A percentile compares a stretch with the other conserved stretches of the same genome.
Conservation (phyloP, 2,329 filamentous ascomycete genomes). For the Diatrype stigma region DNA sequence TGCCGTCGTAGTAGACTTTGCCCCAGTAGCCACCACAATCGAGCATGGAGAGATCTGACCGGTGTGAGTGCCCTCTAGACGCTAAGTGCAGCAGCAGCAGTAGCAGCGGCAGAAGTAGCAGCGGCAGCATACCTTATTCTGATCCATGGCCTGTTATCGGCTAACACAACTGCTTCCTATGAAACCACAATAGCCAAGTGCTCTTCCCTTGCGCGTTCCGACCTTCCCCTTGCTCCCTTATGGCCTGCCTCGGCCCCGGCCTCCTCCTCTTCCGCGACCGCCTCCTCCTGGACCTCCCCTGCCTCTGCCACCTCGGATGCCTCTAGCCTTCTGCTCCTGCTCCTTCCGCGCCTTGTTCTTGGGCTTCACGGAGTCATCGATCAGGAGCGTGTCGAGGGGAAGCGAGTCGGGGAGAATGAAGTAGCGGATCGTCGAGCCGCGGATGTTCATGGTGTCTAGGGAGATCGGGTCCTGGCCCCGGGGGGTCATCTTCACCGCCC, state of each 20-base stretch:
- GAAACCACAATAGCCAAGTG: background rate
- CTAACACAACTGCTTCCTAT: too few species aligned
- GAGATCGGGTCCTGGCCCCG: conserved; percentile 82
- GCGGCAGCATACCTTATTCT: too few species aligned
- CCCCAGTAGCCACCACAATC: conserved; percentile 2
- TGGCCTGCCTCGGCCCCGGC: conserved; percentile 41
- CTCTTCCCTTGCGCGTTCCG: background rate
- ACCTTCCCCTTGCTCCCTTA: conserved; percentile 13
- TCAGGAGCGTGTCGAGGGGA: conserved; percentile 88
- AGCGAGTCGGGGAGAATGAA: conserved; percentile 94
- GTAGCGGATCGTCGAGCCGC: conserved; percentile 93
- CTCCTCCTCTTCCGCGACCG: conserved; percentile 52
- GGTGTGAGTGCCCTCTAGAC: background rate
- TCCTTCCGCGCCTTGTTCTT: conserved; percentile 99
- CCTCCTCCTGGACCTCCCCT: conserved; percentile 51
- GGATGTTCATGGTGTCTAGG: conserved; percentile 94
- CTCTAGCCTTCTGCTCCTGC: conserved; percentile 40
- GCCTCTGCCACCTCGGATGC: conserved; percentile 46
- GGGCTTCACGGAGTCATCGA: conserved; percentile 95
- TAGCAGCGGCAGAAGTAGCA: too few species aligned
- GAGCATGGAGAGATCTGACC: background rate
- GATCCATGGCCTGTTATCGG: too few species aligned
- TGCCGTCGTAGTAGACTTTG: conserved; percentile 21
- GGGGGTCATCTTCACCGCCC: conserved; percentile 93
- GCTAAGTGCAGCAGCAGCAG: too few species aligned